Percentiles rank a stretch among this genome's conserved stretches.
Evolutionary conservation across 305 asterid genomes (phyloP).

Genomic region (Solanum hybrid): DNA sequence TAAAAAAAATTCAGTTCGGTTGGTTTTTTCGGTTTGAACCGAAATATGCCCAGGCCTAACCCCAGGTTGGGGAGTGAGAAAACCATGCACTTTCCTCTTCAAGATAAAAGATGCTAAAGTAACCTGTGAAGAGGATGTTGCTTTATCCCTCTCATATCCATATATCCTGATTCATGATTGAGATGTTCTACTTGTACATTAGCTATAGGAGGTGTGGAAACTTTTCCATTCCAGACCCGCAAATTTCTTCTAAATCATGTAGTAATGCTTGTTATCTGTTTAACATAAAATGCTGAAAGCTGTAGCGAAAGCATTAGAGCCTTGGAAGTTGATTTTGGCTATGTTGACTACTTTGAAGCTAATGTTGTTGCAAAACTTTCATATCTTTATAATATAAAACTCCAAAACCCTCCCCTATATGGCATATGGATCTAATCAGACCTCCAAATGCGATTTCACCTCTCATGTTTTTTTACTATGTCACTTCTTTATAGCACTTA

Average conservation of each 20-base stretch:
- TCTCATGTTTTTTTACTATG: background rate
- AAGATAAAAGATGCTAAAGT: background rate
- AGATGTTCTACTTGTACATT: background rate
- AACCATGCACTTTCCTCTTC: background rate
- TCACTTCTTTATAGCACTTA: background rate
- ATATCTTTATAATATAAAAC: background rate
- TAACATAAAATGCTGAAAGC: background rate
- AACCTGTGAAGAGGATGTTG: background rate
- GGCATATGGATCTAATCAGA: background rate
- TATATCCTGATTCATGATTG: background rate
- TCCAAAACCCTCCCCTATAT: background rate
- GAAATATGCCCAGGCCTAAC: background rate
- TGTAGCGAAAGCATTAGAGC: background rate
- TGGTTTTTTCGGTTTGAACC: too few relatives aligned
- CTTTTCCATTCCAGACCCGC: background rate
- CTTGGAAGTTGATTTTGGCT: background rate
- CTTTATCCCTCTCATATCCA: background rate
- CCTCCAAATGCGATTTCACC: background rate
- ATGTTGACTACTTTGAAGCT: background rate
- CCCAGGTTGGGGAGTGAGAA: background rate
- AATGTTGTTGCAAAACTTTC: background rate
- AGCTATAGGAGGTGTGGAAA: background rate
- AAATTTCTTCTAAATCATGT: background rate
- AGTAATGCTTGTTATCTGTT: background rate
- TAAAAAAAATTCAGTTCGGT: background rate